Percentiles rank a stretch among this genome's conserved stretches.
phyloP scores from a whole-genome alignment of 805 yeast genomes.

The Saturnispora galanensis region DNA sequence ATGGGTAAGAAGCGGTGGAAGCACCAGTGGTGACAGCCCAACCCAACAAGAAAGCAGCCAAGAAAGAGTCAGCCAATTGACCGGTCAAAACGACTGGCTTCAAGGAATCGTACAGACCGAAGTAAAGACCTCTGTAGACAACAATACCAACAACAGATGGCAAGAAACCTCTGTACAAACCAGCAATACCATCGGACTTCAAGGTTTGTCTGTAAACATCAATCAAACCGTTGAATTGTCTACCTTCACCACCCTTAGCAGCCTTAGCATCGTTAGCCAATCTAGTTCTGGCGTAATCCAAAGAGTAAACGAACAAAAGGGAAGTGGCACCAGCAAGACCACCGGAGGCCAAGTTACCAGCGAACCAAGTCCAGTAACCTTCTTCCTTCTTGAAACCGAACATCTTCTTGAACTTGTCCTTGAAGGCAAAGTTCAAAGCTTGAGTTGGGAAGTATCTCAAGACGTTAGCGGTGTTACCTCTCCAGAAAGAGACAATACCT shows the following conservation, averaged over 20 bases:
- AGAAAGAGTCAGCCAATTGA: constrained; percentile 87
- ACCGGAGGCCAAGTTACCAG: constrained; percentile 98
- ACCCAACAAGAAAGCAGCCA: constrained; percentile 92
- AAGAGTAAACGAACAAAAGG: constrained; percentile 85
- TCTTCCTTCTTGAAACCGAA: constrained; percentile 97
- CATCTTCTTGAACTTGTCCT: constrained; percentile 91
- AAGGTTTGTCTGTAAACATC: constrained; percentile 95
- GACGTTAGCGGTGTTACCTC: constrained; percentile 99
- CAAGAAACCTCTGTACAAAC: constrained; percentile 98
- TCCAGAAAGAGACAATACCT: constrained; percentile 92
- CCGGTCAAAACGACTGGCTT: constrained; percentile 93
- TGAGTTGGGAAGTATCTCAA: constrained; percentile 99
- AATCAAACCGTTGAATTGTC: constrained; percentile 94
- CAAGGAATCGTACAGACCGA: constrained; percentile 94
- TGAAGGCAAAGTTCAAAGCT: constrained; percentile 97
- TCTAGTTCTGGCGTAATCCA: constrained; percentile 98
- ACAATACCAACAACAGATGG: constrained; percentile 96
- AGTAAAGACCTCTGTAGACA: constrained; percentile 99
- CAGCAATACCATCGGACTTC: constrained; percentile 94
- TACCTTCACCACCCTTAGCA: constrained; percentile 64
- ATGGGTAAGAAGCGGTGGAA: constrained; percentile 97
- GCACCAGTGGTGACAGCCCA: constrained; percentile 99
- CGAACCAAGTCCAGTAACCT: constrained; percentile 88
- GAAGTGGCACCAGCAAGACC: constrained; percentile 98
- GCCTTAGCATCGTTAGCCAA: constrained; percentile 97